Percentiles rank a stretch among this genome's conserved stretches.
phyloP scores from a whole-genome alignment of 305 asterid genomes.

The Solanum chacoense region DNA sequence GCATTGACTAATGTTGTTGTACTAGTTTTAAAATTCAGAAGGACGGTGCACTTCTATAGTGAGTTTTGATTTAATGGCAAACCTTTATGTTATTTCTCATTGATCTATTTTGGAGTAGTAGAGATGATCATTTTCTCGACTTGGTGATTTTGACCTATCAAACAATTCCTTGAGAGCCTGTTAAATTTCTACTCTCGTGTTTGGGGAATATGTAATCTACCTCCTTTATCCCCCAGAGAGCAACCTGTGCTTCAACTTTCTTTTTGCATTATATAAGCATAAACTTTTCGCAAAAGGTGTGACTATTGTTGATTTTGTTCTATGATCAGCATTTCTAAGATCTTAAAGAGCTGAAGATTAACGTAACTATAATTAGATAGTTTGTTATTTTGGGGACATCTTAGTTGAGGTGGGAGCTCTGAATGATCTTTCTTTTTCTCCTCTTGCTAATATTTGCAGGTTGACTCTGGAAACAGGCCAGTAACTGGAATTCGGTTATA shows the following conservation, averaged over 20 bases:
- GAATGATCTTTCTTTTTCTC: not conserved
- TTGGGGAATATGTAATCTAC: not conserved
- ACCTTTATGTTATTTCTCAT: not conserved
- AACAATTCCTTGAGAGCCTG: not conserved
- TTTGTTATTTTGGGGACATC: not conserved
- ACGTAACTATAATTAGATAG: not conserved
- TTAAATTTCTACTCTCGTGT: not conserved
- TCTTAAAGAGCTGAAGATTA: not conserved
- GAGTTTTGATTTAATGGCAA: not conserved
- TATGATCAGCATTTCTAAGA: not conserved
- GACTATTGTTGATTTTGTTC: not conserved
- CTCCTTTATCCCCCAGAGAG: not conserved
- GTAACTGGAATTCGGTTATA: slow-evolving; percentile 80
- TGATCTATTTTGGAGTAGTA: not conserved
- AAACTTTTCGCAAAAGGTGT: not conserved
- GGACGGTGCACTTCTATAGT: not conserved
- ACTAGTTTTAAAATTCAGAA: not conserved
- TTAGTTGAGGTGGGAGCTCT: not conserved
- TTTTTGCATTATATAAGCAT: not conserved
- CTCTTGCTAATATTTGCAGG: slow-evolving; percentile 31
- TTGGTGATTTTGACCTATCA: not conserved
- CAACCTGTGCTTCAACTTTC: not conserved
- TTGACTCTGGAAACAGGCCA: slow-evolving; percentile 64
- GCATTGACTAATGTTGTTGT: not conserved
- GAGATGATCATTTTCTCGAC: not conserved